These are phyloP conservation scores for Phytophthora hybrid DNA, from an alignment of 352 stramenopile genomes.

Conservation along the genomic window DNA sequence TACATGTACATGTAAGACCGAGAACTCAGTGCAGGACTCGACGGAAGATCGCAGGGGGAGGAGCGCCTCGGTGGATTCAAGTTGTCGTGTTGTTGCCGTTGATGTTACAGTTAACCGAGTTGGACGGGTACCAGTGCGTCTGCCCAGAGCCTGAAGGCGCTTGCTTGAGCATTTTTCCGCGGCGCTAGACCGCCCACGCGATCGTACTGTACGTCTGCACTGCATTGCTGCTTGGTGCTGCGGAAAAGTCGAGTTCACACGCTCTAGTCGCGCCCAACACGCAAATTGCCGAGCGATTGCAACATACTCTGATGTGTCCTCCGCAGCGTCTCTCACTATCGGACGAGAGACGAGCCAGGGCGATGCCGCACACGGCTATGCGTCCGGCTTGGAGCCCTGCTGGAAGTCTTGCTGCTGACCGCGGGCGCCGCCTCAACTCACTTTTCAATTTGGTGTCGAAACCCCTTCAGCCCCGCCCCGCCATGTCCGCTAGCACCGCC, in stretches of 20 bases:
- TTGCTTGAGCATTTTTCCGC: neutral
- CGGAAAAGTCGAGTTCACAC: neutral
- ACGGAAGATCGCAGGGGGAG: conserved; percentile 29
- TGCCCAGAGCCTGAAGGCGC: neutral
- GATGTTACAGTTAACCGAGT: neutral
- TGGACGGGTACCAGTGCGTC: conserved; percentile 14
- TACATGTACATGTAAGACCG: too few species aligned
- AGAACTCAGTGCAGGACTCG: conserved; percentile 18
- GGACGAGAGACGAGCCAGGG: conserved; percentile 9
- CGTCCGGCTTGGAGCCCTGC: neutral
- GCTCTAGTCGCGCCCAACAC: conserved; percentile 17
- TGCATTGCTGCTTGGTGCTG: neutral
- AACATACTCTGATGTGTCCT: conserved; percentile 43
- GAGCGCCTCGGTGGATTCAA: conserved; percentile 23
- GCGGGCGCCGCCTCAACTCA: conserved; percentile 30
- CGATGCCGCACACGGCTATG: conserved; percentile 5
- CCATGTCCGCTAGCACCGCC: conserved; percentile 27
- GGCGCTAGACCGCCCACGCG: too few species aligned
- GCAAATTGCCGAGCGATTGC: neutral
- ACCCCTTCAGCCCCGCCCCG: conserved; percentile 4
- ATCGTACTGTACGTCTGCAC: too few species aligned
- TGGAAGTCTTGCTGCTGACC: conserved; percentile 9
- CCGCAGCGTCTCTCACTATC: neutral
- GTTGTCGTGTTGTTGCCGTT: conserved; percentile 32
- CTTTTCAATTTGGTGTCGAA: conserved; percentile 46